Base-by-base conservation (phyloP, 164 flowering plant genomes). In the Sextonia rubra region DNA sequence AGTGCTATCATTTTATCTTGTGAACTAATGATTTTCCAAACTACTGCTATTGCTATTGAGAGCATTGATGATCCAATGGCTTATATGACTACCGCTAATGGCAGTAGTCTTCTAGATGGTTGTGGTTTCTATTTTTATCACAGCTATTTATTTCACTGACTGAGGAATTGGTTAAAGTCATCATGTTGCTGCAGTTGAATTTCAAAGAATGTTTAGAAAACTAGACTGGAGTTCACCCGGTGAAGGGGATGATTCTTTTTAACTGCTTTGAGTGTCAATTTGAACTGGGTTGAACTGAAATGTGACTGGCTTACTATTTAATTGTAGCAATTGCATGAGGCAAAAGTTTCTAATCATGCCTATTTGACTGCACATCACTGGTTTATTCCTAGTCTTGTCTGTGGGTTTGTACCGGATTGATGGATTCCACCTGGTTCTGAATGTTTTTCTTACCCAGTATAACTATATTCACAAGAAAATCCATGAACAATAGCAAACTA, bases 1-100 rank as follows among this genome's bases (percentile, higher is more conserved):
- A 89, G 98, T 25, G 25, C 61, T 65, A 75, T 68, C 47, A 0
- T 60, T 27, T 37, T 69, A 17, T 20, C 65, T 18, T 22, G 24
- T 27, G 12, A 68, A 23, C 7, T 18, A 5, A 18, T 52, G 58
- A 15, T 75, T 55, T 15, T 22, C 18, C 26, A 12, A 26, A n/a
- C 60, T 47, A 24, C 12, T n/a, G 7, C 44, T 70, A 64, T 47
- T 22, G 29, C 23, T 49, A 3, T 60, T 70, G 3, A 6, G 4
- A 29, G 22, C 23, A 25, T 52, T 9, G 23, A 29, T 37, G 44
- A 7, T 52, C 20, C 14, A 18, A 52, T 52, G 17, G 58, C 20
- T 52, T 52, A 18, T 52, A 14, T 0, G 20, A 52, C n/a, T 18
- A 52, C 58, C 58, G 4, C n/a, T 52, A 3, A 3, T 52, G 58